Base-by-base conservation (phyloP, 2,329 filamentous ascomycete species). In the Lachnellula occidentalis region DNA sequence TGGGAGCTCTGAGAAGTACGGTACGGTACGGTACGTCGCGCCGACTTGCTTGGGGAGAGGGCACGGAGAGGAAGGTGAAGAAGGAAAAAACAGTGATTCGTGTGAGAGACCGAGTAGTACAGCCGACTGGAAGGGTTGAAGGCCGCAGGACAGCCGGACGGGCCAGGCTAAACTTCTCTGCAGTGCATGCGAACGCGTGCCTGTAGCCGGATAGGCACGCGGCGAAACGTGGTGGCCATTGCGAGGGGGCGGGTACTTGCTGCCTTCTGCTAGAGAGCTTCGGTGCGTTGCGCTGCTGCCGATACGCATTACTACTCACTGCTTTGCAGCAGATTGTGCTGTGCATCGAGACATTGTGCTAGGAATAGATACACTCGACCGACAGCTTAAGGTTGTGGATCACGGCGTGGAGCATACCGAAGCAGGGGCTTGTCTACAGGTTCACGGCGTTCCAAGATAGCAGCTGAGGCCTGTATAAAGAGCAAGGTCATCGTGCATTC, bases 181-280 rank as follows among this genome's bases (percentile, higher is more conserved):
- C 36, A 45, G 58, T 62, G 59, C 60, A 63, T 67, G 63, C 64
- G 64, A 65, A 66, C 61, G 58, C 64, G 64, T 66, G 62, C 60
- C 58, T 65, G 59, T 65, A 62, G 55, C 53, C 60, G 57, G 60
- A 61, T 60, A 59, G 64, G 63, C 64, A 67, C 66, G 63, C 61
- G 60, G 58, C 62, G 64, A 65, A 67, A 67, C 66, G 65, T 67
- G 64, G 58, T 58, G 59, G 56, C 52, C 53, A 58, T 47, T 64
- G 53, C 57, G 50, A 59, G 46, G 58, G 37, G 22, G 19, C 61
- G 64, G 64, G 55, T 66, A 63, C 54, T 52, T 64, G 58, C 63
- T 54, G 57, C 49, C 42, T 53, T 55, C 37, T 45, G 56, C 58
- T 58, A 27, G 45, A 43, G 24, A 43, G 24, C 27, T 48, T 48